Percentiles rank a stretch among this genome's conserved stretches.
phyloP scores from a whole-genome alignment of 2,329 filamentous ascomycete species.

The Ceratocystis alfenasii region DNA sequence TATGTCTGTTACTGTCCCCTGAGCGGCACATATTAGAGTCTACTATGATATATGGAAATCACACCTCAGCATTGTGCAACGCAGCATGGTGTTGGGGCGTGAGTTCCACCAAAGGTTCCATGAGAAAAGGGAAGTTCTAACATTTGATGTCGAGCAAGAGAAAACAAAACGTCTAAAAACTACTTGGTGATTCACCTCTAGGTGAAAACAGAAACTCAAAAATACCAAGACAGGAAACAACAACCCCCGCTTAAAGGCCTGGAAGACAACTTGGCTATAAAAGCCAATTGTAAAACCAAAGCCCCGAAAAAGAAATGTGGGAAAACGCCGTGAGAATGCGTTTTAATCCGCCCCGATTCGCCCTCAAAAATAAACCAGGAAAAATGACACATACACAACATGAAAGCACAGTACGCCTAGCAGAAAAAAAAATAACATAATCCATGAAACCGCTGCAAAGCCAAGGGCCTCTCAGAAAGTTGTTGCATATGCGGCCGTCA shows the following conservation, averaged over 20 bases:
- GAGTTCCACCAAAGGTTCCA: not conserved
- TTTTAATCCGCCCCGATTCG: not conserved
- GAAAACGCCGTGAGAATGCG: not conserved
- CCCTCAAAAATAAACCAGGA: not conserved
- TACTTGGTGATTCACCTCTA: not conserved
- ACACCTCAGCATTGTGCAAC: too few relatives aligned
- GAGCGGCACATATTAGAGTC: too few relatives aligned
- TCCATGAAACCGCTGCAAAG: conserved; percentile 1
- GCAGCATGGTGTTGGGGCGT: too few relatives aligned
- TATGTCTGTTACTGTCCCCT: too few relatives aligned
- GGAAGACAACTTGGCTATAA: not conserved
- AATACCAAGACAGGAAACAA: not conserved
- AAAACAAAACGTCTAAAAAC: conserved; percentile 3
- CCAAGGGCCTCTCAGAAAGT: not conserved
- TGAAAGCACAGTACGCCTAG: not conserved
- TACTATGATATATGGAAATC: too few relatives aligned
- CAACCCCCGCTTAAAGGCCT: not conserved
- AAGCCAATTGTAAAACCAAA: not conserved
- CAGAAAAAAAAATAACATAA: not conserved
- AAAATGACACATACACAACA: not conserved
- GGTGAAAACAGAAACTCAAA: not conserved
- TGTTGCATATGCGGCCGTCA: not conserved
- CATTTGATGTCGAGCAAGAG: not conserved
- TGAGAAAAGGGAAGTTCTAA: not conserved
- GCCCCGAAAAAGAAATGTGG: not conserved